Base-by-base conservation (phyloP, 1,139 yeast species). In the Suhomyces coccinellae region DNA sequence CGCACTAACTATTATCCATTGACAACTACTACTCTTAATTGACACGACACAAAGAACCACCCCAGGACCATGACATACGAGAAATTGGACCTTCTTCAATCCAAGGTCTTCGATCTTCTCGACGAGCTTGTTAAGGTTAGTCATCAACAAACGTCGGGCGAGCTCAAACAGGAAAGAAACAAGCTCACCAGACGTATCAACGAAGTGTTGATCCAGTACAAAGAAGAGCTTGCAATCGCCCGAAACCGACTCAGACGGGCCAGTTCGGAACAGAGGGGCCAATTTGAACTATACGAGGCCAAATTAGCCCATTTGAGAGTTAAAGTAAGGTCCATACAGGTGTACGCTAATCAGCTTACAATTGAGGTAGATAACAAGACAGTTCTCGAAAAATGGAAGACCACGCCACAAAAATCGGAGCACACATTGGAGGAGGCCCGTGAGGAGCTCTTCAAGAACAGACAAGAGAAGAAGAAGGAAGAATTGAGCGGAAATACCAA, bases 271-370 rank as follows among this genome's bases (percentile, higher is more conserved):
- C 48, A 50, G 29, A 22, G 28, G 31, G 43, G 46, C 8, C 30
- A 45, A 26, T 36, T 36, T 17, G 52, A 52, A 5, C 45, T 53
- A 7, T 58, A 58, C 41, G 46, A 41, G 12, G 51, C 52, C 30
- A 57, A 52, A 38, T 47, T 52, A 24, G 36, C 33, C 11, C 43
- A 51, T 8, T 50, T 60, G 34, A 49, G 47, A 24, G 45, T 40
- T 12, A 46, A 50, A 31, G 58, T 58, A 12, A 55, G 57, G 46
- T 50, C 54, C 20, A 43, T 50, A 5, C 65, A 59, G 38, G 41
- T 58, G 28, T 46, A 43, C 13, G 53, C 59, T 17, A 50, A 52
- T 34, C 43, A 48, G 5, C 37, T 50, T 39, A 54, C 53, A 36
- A 46, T 43, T 22, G 52, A 50, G 8, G 36, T 48, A 12, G 46